These are phyloP conservation scores for Populus trichocarpa DNA, from an alignment of 441 rosid genomes.

Conservation along the genomic window DNA sequence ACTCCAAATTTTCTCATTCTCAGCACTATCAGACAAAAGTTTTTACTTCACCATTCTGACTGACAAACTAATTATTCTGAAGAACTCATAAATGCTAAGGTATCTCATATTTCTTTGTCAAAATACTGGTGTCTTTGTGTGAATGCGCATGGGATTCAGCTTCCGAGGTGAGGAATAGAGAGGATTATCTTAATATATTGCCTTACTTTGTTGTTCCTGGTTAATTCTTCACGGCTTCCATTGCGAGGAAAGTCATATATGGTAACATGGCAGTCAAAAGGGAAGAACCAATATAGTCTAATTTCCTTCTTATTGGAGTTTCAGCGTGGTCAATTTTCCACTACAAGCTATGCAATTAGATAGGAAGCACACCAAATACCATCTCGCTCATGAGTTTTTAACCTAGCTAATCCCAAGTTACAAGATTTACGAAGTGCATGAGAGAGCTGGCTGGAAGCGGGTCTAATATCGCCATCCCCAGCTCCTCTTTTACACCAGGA, in stretches of 20 bases:
- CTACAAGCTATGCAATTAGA: not conserved
- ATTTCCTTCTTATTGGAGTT: too few relatives aligned
- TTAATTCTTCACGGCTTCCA: too few relatives aligned
- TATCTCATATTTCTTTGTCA: too few relatives aligned
- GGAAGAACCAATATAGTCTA: too few relatives aligned
- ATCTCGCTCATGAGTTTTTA: not conserved
- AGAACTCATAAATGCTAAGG: too few relatives aligned
- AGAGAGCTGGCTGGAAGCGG: not conserved
- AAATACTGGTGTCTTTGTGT: not conserved
- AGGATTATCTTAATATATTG: not conserved
- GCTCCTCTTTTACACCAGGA: not conserved
- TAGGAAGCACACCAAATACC: not conserved
- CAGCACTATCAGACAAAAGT: not conserved
- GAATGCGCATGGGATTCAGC: not conserved
- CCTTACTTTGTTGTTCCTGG: not conserved
- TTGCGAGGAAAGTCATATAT: too few relatives aligned
- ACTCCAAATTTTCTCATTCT: not conserved
- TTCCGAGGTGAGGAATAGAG: too few relatives aligned
- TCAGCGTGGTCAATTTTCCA: not conserved
- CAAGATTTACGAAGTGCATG: constrained; percentile 10
- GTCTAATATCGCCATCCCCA: constrained; percentile 9
- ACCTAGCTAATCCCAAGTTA: not conserved
- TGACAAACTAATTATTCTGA: too few relatives aligned
- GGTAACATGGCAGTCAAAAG: not conserved
- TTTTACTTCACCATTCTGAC: too few relatives aligned